A percentile compares a stretch with the other conserved stretches of the same genome.
Conservation (phyloP, 805 yeast genomes). For the Kuraishia borneana region DNA sequence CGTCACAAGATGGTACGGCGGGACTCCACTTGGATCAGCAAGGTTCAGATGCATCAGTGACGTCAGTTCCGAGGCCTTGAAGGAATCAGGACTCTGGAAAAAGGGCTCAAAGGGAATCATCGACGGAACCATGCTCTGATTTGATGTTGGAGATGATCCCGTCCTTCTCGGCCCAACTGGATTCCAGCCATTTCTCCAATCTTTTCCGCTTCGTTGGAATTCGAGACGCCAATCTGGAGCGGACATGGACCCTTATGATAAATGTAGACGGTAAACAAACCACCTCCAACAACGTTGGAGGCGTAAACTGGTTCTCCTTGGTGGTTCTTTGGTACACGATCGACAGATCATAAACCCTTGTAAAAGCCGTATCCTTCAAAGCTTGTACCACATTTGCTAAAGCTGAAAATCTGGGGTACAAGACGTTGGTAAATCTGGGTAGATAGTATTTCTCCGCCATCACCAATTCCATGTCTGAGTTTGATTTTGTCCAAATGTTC, state of each 20-base stretch:
- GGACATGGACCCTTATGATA: slow-evolving; percentile 34
- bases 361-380: slow-evolving; percentile 25
- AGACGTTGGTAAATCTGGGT: slow-evolving; percentile 46
- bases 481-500: slow-evolving; percentile 46
- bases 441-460: slow-evolving; percentile 46
- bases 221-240: slow-evolving; percentile 30
- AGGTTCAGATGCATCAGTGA: slow-evolving; percentile 59
- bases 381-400: slow-evolving; percentile 38
- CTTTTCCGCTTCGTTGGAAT: slow-evolving; percentile 42
- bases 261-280: slow-evolving; percentile 20
- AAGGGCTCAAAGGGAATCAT: not conserved
- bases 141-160: slow-evolving; percentile 28
- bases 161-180: slow-evolving; percentile 65
- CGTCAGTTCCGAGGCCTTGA: slow-evolving; percentile 41
- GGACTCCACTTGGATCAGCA: slow-evolving; percentile 59
- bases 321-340: slow-evolving; percentile 24
- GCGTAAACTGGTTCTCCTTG: slow-evolving; percentile 11
- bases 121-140: not conserved
- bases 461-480: slow-evolving; percentile 36
- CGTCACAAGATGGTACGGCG: slow-evolving; percentile 79
- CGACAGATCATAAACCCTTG: slow-evolving; percentile 45
- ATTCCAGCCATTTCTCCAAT: slow-evolving; percentile 69
- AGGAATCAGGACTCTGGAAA: slow-evolving; percentile 18
- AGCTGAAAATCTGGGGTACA: slow-evolving; percentile 70
- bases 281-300: slow-evolving; percentile 26